A percentile compares a stretch with the other conserved stretches of the same genome.
Evolutionary conservation across 495 filamentous ascomycete species (phyloP).

Genomic region (Aspergillus steynii): DNA sequence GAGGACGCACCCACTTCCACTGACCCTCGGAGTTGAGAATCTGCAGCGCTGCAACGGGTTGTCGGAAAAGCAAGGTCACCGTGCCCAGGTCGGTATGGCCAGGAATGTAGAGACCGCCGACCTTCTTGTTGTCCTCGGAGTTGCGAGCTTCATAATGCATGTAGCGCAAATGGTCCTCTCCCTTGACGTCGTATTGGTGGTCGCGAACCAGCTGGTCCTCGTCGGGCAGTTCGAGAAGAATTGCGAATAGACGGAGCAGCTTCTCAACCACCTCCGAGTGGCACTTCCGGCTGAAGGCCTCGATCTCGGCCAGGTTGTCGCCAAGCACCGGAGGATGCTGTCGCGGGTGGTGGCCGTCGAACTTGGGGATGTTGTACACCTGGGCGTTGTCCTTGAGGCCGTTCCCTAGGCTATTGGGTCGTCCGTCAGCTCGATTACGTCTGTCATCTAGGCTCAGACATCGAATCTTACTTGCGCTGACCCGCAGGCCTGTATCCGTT

Average conservation of each 20-base stretch:
- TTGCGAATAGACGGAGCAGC: constrained; percentile 52
- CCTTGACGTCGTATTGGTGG: constrained; percentile 48
- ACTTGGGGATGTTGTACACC: constrained; percentile 54
- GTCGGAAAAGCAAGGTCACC: constrained; percentile 44
- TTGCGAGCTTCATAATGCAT: constrained; percentile 52
- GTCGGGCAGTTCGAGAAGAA: constrained; percentile 50
- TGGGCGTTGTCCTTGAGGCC: constrained; percentile 50
- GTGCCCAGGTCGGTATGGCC: constrained; percentile 45
- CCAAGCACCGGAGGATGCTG: constrained; percentile 39
- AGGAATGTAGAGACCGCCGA: constrained; percentile 31
- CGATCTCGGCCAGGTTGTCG: constrained; percentile 34
- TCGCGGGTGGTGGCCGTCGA: constrained; percentile 43
- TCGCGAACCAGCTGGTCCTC: constrained; percentile 49
- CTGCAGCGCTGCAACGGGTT: constrained; percentile 53
- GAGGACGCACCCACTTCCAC: constrained; percentile 45
- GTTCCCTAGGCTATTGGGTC: constrained; percentile 36
- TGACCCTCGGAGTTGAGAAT: constrained; percentile 34
- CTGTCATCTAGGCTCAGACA: not conserved
- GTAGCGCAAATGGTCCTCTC: constrained; percentile 53
- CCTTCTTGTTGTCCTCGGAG: constrained; percentile 41
- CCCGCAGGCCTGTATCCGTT: constrained; percentile 48
- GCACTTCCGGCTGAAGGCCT: constrained; percentile 50
- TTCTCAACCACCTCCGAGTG: constrained; percentile 50
- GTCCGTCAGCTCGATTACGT: not conserved
- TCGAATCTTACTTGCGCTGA: constrained; percentile 37